Conservation (phyloP, 1,284 basidiomycete genomes). For the Leccinum ponderosum region DNA sequence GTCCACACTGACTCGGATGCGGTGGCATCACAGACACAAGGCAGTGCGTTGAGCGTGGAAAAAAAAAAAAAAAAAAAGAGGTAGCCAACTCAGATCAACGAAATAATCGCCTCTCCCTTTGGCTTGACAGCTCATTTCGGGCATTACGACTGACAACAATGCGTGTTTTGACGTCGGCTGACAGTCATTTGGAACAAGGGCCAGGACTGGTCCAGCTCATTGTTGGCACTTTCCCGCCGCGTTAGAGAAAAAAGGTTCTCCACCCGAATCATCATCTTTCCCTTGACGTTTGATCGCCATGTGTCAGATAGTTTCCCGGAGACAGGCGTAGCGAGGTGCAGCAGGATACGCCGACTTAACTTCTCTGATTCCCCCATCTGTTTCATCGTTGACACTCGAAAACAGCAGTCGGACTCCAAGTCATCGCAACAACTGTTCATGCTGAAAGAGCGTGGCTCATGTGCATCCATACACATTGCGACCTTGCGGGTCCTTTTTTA, state of each 20-base stretch:
- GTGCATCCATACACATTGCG: background rate
- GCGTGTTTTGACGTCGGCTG: constrained; percentile 27
- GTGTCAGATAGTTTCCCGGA: constrained; percentile 21
- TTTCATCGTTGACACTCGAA: constrained; percentile 27
- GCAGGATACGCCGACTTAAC: constrained; percentile 15
- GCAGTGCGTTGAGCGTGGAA: background rate
- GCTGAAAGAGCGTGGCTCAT: constrained; percentile 1
- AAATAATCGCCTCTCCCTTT: background rate
- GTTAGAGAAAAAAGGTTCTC: background rate
- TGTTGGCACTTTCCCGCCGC: constrained; percentile 21
- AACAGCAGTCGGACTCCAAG: constrained; percentile 6
- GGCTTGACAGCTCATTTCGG: constrained; percentile 28
- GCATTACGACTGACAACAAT: constrained; percentile 11
- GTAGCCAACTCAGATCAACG: background rate
- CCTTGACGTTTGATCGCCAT: constrained; percentile 33
- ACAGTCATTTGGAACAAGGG: constrained; percentile 13
- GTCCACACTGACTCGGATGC: background rate
- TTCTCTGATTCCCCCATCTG: constrained; percentile 14
- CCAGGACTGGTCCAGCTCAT: constrained; percentile 23
- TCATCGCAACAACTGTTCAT: constrained; percentile 19
- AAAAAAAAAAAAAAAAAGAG: constrained; percentile 1
- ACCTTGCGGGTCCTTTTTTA: background rate
- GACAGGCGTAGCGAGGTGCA: constrained; percentile 22
- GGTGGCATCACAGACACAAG: constrained; percentile 1
- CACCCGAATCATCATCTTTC: constrained; percentile 12